Percentiles rank a stretch among this genome's conserved stretches.
These are phyloP conservation scores for Suaeda aralocaspica DNA, from an alignment of 148 eudicot genomes.

Conservation along the genomic window DNA sequence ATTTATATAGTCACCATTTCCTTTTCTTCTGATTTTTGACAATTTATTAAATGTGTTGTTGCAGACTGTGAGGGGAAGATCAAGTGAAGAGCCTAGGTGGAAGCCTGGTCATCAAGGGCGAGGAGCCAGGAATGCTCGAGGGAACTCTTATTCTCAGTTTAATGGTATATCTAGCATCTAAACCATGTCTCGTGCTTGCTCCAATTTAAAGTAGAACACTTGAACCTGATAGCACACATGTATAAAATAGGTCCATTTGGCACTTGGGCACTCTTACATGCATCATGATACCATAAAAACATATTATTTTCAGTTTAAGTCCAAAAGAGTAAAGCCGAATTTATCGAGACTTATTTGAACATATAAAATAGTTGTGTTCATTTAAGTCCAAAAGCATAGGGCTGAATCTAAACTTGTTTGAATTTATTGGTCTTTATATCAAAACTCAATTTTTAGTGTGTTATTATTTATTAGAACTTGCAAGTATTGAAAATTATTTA, in stretches of 20 bases:
- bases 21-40: not conserved
- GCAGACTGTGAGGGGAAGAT: constrained; percentile 32
- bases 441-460: too few species aligned
- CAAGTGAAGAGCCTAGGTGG: constrained; percentile 35
- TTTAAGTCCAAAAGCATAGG: too few species aligned
- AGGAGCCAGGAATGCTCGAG: constrained; percentile 31
- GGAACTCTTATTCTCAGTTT: constrained; percentile 28
- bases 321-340: too few species aligned
- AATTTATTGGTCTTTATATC: too few species aligned
- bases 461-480: too few species aligned
- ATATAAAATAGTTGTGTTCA: too few species aligned
- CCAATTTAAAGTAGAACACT: not conserved
- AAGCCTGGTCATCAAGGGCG: constrained; percentile 31
- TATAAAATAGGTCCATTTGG: not conserved
- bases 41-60: not conserved
- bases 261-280: not conserved
- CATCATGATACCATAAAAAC: not conserved
- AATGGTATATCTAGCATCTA: constrained; percentile 23
- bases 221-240: constrained; percentile 3
- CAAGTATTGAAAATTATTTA: too few species aligned
- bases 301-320: too few species aligned
- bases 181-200: not conserved
- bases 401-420: too few species aligned
- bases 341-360: too few species aligned
- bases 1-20: not conserved